Conservation (phyloP, 2,329 filamentous ascomycete species). For the Niveomyces coronatus region DNA sequence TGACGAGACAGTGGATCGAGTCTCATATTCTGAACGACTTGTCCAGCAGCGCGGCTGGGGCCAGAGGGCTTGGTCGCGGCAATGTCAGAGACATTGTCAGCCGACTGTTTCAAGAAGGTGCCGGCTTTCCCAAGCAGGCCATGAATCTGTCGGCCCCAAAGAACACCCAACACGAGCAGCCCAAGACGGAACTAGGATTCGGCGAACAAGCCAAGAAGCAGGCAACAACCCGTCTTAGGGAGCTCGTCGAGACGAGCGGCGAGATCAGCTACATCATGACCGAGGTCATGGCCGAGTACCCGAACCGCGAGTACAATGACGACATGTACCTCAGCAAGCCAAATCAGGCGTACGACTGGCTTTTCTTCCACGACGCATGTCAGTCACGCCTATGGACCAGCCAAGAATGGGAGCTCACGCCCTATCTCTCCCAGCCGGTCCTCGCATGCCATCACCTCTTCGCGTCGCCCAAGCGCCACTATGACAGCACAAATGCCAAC, state of each 20-base stretch:
- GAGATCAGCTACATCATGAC: conserved; percentile 70
- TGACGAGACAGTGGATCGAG: conserved; percentile 72
- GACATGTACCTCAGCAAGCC: conserved; percentile 87
- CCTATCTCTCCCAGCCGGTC: conserved; percentile 78
- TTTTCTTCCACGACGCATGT: conserved; percentile 82
- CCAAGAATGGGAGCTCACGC: conserved; percentile 86
- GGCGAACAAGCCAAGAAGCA: conserved; percentile 62
- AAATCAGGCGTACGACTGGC: conserved; percentile 81
- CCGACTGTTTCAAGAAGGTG: conserved; percentile 70
- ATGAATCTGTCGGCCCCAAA: conserved; percentile 29
- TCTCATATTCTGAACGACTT: conserved; percentile 58
- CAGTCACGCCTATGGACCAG: conserved; percentile 68
- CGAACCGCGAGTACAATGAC: conserved; percentile 82
- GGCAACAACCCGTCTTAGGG: conserved; percentile 58
- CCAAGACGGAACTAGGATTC: conserved; percentile 54
- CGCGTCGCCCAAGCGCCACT: conserved; percentile 53
- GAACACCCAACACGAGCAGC: conserved; percentile 41
- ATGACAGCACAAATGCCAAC: conserved; percentile 23
- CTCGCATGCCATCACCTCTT: conserved; percentile 90
- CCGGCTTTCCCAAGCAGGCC: conserved; percentile 58
- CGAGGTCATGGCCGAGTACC: conserved; percentile 80
- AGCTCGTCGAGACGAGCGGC: conserved; percentile 71
- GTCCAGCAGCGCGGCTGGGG: conserved; percentile 58
- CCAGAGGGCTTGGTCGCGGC: conserved; percentile 61
- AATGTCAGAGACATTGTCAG: conserved; percentile 64